Conservation (phyloP, 2,329 filamentous ascomycete species). For the Colletotrichum sp. region DNA sequence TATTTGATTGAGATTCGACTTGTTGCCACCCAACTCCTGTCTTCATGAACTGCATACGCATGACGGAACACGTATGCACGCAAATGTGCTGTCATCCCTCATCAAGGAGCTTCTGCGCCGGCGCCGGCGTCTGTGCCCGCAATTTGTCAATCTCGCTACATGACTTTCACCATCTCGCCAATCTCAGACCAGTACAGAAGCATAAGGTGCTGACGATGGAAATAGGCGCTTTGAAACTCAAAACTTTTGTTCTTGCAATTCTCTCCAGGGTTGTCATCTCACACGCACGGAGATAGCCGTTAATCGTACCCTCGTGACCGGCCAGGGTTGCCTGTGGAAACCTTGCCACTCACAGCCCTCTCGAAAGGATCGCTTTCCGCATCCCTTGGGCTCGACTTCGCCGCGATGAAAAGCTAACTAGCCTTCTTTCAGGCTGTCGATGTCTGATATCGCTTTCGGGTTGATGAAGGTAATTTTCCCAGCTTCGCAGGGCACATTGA, state of each 20-base stretch:
- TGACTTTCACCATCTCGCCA: background rate
- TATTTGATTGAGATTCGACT: background rate
- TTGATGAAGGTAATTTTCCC: background rate
- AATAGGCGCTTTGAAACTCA: background rate
- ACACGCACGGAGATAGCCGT: background rate
- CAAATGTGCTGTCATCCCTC: background rate
- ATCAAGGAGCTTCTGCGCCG: background rate
- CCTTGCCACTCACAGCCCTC: background rate
- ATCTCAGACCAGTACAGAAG: background rate
- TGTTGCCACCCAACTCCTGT: too few species aligned
- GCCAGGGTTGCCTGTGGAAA: background rate
- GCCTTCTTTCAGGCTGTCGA: background rate
- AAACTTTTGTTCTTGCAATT: background rate
- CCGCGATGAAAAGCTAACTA: background rate
- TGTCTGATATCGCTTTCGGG: background rate
- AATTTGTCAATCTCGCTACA: background rate
- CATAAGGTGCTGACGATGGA: background rate
- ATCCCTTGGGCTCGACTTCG: background rate
- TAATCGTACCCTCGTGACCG: background rate
- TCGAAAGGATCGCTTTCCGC: background rate
- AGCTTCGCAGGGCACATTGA: background rate
- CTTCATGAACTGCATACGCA: background rate
- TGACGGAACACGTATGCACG: background rate
- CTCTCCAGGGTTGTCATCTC: background rate
- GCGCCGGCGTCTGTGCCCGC: background rate